Base-by-base conservation (phyloP, 805 yeast species). In the Candida berthetii region DNA sequence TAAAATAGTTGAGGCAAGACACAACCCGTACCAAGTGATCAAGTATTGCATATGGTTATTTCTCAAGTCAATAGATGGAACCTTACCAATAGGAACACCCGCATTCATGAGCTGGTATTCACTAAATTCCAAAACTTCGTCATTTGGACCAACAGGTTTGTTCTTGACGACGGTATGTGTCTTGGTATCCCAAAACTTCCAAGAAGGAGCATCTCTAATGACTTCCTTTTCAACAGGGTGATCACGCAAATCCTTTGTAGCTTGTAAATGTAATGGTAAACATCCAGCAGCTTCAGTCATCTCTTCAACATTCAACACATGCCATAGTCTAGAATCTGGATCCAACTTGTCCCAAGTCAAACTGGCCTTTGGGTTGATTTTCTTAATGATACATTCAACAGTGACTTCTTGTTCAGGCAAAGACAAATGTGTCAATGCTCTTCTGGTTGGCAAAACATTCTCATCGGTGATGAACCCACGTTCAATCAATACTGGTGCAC, bases 11-110 rank as follows among this genome's bases (percentile, higher is more conserved):
- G 96, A 83, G 31, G 86, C 75, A 33, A 85, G 53, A 2, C 89
- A 79, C 35, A 91, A 73, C 0, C 96, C 96, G 60, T 86, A 91
- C 99, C 99, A 93, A 0, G 99, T 93, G 17, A 88, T 78, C 55
- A 93, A 66, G 60, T 93, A 93, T 60, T 91, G 96, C 60, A 90
- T 64, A 58, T 93, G 99, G 57, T 89, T 88, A 60, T 93, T 93
- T 46, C 84, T 80, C 57, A 87, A 74, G 49, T 82, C 90, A 28
- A 91, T 77, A 51, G 78, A 78, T n/a, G 96, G 90, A 8, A 70
- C 64, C 41, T 83, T 80, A 1, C 96, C 99, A 10, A 93, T 60
- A 10, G 99, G 99, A 7, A 91, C 91, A 41, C 99, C 99, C 5
- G 86, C 82, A 43, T 72, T 75, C 42, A 79, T 65, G 54, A 85